Conservation (phyloP, 2,329 filamentous ascomycete species). For the Colletotrichum sp. region DNA sequence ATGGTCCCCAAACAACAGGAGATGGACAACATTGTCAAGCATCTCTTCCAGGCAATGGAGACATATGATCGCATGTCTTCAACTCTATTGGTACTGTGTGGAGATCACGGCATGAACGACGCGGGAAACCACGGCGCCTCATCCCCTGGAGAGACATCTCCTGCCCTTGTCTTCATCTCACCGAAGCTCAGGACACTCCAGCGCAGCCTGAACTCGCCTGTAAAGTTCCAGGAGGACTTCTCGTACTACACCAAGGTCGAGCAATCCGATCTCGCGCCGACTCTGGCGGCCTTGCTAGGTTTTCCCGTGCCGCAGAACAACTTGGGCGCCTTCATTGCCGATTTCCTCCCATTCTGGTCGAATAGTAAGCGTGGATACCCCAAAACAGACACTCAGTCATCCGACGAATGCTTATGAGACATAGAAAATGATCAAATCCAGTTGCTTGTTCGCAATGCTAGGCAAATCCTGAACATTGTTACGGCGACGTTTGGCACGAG, state of each 20-base stretch:
- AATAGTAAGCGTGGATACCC: conserved; percentile 50
- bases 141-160: conserved; percentile 90
- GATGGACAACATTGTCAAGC: conserved; percentile 84
- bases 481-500: conserved; percentile 70
- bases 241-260: conserved; percentile 86
- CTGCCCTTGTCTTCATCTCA: conserved; percentile 89
- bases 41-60: conserved; percentile 79
- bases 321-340: conserved; percentile 81
- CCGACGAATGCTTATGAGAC: conserved; percentile 22
- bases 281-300: conserved; percentile 83
- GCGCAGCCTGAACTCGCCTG: conserved; percentile 52
- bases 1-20: conserved; percentile 94
- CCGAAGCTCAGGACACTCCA: conserved; percentile 74
- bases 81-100: conserved; percentile 84
- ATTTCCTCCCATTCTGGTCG: conserved; percentile 81
- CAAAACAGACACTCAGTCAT: background rate
- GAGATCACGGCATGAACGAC: conserved; percentile 99
- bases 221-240: conserved; percentile 70
- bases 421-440: conserved; percentile 61
- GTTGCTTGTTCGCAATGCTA: conserved; percentile 78
- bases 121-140: conserved; percentile 97
- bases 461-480: conserved; percentile 80
- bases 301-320: conserved; percentile 91
- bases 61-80: conserved; percentile 72
- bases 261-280: conserved; percentile 93